Evolutionary conservation across 2,329 filamentous ascomycete genomes (phyloP).

Genomic region (Ceratocystis colombiana): DNA sequence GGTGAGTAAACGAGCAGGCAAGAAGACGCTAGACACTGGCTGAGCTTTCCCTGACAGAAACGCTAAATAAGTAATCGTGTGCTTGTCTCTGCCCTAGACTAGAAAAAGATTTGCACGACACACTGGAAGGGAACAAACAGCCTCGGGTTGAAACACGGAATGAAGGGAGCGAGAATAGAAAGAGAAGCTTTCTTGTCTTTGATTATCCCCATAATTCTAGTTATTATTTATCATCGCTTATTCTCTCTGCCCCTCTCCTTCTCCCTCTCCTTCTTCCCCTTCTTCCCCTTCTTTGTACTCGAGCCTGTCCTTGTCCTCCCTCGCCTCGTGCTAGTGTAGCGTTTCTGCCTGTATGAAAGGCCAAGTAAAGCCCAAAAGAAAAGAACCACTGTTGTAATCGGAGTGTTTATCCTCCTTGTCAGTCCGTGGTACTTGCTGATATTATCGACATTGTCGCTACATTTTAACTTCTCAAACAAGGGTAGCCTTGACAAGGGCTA

Average conservation of each 20-base stretch:
- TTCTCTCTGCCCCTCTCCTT: neutral
- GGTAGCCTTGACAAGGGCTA: neutral
- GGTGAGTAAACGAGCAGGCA: no score
- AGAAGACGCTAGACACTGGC: neutral
- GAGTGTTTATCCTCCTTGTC: conserved; percentile 13
- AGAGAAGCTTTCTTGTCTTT: neutral
- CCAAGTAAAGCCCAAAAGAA: neutral
- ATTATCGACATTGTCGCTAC: conserved; percentile 3
- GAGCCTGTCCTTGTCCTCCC: conserved; percentile 6
- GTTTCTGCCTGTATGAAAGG: conserved; percentile 1
- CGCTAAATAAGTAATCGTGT: neutral
- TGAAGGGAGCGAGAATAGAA: neutral
- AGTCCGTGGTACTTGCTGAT: conserved; percentile 13
- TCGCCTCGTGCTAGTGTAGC: conserved; percentile 4
- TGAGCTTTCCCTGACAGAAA: neutral
- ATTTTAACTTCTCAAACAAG: neutral
- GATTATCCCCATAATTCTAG: neutral
- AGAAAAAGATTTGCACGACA: conserved; percentile 5
- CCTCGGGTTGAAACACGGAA: conserved; percentile 6
- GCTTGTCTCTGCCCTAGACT: neutral
- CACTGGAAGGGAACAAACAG: neutral
- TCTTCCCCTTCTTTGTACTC: neutral
- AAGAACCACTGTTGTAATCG: neutral
- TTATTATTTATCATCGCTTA: neutral
- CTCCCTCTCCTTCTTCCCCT: neutral